Conservation (phyloP, 1,284 basidiomycete genomes). For the Meira miltonrushii region DNA sequence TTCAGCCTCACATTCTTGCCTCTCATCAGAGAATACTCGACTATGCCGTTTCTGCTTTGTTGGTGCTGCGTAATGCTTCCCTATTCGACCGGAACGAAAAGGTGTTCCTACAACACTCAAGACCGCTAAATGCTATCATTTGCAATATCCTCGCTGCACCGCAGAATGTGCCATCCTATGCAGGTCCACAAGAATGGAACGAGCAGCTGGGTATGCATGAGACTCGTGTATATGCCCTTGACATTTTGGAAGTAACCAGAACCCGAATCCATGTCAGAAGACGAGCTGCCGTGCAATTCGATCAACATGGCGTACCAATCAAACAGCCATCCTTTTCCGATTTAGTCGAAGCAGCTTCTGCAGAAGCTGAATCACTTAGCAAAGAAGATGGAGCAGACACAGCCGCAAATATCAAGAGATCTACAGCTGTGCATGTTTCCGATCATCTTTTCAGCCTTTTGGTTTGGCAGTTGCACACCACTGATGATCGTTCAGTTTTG, state of each 20-base stretch:
- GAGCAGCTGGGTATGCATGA: slow-evolving; percentile 40
- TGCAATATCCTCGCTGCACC: slow-evolving; percentile 25
- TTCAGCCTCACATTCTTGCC: slow-evolving; percentile 4
- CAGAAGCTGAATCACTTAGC: neutral
- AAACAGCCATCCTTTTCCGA: neutral
- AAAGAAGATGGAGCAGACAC: neutral
- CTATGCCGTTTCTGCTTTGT: slow-evolving; percentile 32
- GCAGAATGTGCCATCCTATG: neutral
- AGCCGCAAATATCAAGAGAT: neutral
- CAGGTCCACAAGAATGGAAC: slow-evolving; percentile 17
- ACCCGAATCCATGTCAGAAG: slow-evolving; percentile 23
- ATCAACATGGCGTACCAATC: neutral
- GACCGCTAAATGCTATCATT: slow-evolving; percentile 23
- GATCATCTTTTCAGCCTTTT: slow-evolving; percentile 38
- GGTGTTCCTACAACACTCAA: slow-evolving; percentile 15
- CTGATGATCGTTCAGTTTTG: slow-evolving; percentile 41
- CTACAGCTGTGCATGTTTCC: slow-evolving; percentile 5
- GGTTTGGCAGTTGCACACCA: slow-evolving; percentile 26
- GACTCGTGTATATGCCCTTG: slow-evolving; percentile 41
- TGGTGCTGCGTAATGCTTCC: slow-evolving; percentile 38
- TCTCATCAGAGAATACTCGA: slow-evolving; percentile 35
- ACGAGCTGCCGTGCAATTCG: slow-evolving; percentile 16
- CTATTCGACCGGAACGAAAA: slow-evolving; percentile 24
- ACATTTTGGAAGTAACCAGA: slow-evolving; percentile 38
- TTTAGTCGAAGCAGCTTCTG: neutral